phyloP scores from a whole-genome alignment of 768 basidiomycete genomes.

The Dentipellis sp. region DNA sequence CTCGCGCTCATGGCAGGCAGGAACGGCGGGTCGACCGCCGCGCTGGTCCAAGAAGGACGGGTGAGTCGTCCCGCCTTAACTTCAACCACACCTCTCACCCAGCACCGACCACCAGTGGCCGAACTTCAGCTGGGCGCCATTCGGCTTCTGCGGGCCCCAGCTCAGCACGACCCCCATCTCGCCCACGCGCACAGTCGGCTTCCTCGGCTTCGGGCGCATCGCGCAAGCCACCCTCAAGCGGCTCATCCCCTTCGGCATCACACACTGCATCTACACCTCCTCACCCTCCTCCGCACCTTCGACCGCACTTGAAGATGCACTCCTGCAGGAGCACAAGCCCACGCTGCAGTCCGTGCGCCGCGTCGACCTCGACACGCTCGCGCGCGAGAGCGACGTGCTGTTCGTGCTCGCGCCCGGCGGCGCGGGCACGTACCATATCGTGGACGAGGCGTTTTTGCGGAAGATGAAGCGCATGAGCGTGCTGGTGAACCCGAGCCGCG shows the following conservation, averaged over 20 bases:
- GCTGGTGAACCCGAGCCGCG: conserved; percentile 79
- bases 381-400: conserved; percentile 71
- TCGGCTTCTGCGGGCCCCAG: conserved; percentile 78
- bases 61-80: conserved; percentile 29
- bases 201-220: conserved; percentile 94
- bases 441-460: conserved; percentile 61
- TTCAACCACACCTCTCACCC: background rate
- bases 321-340: conserved; percentile 18
- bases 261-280: conserved; percentile 57
- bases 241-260: conserved; percentile 76
- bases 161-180: conserved; percentile 44
- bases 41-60: conserved; percentile 59
- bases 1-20: conserved; percentile 89
- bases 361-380: conserved; percentile 60
- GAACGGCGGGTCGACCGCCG: conserved; percentile 56
- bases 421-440: conserved; percentile 55
- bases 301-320: conserved; percentile 29
- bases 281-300: conserved; percentile 41
- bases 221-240: conserved; percentile 76
- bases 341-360: conserved; percentile 33
- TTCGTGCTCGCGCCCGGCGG: conserved; percentile 81
- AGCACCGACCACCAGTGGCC: conserved; percentile 55
- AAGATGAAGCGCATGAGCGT: conserved; percentile 83
- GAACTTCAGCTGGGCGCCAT: conserved; percentile 68
- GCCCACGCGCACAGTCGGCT: conserved; percentile 65